Percentiles rank a stretch among this genome's conserved stretches.
Evolutionary conservation across 208 protist genomes (phyloP).

Genomic region (Leptomonas pyrrhocoris): DNA sequence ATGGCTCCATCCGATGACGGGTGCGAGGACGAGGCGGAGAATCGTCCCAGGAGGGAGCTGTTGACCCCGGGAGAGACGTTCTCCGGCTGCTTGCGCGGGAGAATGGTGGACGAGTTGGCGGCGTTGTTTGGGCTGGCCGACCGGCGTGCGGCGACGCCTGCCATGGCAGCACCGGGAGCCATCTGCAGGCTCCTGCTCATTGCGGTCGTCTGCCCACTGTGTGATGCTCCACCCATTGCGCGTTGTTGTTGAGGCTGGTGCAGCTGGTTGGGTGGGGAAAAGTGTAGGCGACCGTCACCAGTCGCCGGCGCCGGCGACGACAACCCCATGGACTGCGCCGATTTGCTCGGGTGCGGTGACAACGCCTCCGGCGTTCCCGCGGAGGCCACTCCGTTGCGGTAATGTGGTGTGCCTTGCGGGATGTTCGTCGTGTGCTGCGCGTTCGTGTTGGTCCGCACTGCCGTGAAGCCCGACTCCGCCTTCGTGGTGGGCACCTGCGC

Average conservation of each 20-base stretch:
- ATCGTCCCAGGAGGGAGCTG: conserved; percentile 3
- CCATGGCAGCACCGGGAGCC: neutral
- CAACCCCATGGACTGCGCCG: neutral
- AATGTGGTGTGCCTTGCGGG: neutral
- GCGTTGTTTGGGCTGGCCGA: conserved; percentile 1
- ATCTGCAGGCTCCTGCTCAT: neutral
- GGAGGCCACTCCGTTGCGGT: neutral
- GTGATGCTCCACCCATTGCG: neutral
- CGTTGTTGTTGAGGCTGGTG: neutral
- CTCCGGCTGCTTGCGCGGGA: conserved; percentile 10
- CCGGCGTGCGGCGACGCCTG: neutral
- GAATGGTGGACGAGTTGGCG: conserved; percentile 8
- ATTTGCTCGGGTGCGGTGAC: neutral
- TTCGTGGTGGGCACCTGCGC: neutral
- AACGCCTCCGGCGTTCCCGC: neutral
- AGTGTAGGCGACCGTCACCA: neutral
- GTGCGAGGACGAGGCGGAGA: neutral
- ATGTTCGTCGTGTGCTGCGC: neutral
- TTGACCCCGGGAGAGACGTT: conserved; percentile 19
- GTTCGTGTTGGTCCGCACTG: conserved; percentile 11
- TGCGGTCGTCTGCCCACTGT: neutral
- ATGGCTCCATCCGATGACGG: neutral
- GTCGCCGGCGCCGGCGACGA: neutral
- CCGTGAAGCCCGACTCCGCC: conserved; percentile 14
- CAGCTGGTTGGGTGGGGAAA: neutral